A percentile compares a stretch with the other conserved stretches of the same genome.
phyloP scores from a whole-genome alignment of 257 asterid genomes.

The Anisodus tanguticus region DNA sequence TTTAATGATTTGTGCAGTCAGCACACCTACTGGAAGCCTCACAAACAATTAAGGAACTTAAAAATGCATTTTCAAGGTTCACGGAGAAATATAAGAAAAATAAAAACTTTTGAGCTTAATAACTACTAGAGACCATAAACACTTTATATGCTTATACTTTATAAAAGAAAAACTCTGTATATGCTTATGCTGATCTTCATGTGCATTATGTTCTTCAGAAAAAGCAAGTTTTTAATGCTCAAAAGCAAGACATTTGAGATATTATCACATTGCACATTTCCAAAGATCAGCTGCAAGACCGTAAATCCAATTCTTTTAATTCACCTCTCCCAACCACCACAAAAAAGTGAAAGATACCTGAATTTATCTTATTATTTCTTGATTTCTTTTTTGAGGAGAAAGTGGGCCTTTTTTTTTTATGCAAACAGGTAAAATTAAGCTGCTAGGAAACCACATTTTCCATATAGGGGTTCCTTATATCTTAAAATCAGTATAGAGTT shows the following conservation, averaged over 20 bases:
- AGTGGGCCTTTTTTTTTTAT: not conserved
- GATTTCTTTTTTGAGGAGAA: not conserved
- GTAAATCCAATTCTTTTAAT: slow-evolving; percentile 12
- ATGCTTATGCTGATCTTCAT: not conserved
- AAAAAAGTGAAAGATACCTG: not conserved
- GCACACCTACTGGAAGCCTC: not conserved
- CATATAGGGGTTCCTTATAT: not conserved
- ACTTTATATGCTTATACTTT: not conserved
- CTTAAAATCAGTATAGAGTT: slow-evolving; percentile 7
- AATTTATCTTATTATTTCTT: not conserved
- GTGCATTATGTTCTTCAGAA: not conserved
- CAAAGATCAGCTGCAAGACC: slow-evolving; percentile 3
- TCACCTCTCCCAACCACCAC: slow-evolving; percentile 1
- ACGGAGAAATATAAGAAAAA: not conserved
- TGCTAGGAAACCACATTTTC: slow-evolving; percentile 21
- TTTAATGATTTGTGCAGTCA: too few relatives aligned
- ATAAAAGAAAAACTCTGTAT: not conserved
- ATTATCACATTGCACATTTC: slow-evolving; percentile 4
- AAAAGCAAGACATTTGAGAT: slow-evolving; percentile 8
- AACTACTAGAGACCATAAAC: slow-evolving; percentile 11
- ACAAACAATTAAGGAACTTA: not conserved
- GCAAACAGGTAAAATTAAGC: not conserved
- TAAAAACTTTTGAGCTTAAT: not conserved
- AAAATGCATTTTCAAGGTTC: not conserved
- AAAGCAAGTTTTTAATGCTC: not conserved